Conservation (phyloP, 495 filamentous ascomycete species). For the Collariella sp. region DNA sequence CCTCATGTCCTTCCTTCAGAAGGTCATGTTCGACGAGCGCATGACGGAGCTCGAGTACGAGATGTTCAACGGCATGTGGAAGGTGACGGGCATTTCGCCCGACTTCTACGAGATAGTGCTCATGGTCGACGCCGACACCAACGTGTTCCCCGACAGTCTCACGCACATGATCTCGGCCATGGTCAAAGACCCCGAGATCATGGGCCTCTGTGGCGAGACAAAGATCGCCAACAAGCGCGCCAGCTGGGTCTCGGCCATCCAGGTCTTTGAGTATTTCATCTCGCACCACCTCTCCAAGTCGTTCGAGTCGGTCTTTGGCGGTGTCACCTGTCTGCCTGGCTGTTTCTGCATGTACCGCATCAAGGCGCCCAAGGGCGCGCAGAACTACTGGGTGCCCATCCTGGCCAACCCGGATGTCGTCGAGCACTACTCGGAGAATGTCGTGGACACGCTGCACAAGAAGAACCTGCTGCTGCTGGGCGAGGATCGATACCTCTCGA, state of each 20-base stretch:
- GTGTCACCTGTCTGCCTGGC: constrained; percentile 96
- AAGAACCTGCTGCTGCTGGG: constrained; percentile 95
- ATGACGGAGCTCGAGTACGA: constrained; percentile 99
- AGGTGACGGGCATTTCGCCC: constrained; percentile 92
- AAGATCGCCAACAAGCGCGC: constrained; percentile 98
- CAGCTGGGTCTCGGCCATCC: constrained; percentile 95
- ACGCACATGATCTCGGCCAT: constrained; percentile 99
- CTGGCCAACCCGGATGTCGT: constrained; percentile 97
- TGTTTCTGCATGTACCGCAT: constrained; percentile 99
- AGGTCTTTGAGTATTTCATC: constrained; percentile 99
- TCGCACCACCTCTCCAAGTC: constrained; percentile 94
- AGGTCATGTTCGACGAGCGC: constrained; percentile 99
- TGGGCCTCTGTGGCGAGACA: constrained; percentile 98
- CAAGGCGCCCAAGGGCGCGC: constrained; percentile 95
- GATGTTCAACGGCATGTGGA: constrained; percentile 99
- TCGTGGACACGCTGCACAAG: constrained; percentile 97
- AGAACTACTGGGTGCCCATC: constrained; percentile 99
- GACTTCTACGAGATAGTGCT: constrained; percentile 97
- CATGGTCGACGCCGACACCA: constrained; percentile 99
- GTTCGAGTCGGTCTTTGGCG: constrained; percentile 97
- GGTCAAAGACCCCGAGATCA: constrained; percentile 98
- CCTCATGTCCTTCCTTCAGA: constrained; percentile 98
- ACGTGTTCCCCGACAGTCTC: constrained; percentile 94
- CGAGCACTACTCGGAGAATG: constrained; percentile 98
- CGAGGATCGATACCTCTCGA: constrained; percentile 94